Evolutionary conservation across 148 eudicot genomes (phyloP), one percentile per base, ranked within the genome.

Genomic region (Camellia japonica): DNA sequence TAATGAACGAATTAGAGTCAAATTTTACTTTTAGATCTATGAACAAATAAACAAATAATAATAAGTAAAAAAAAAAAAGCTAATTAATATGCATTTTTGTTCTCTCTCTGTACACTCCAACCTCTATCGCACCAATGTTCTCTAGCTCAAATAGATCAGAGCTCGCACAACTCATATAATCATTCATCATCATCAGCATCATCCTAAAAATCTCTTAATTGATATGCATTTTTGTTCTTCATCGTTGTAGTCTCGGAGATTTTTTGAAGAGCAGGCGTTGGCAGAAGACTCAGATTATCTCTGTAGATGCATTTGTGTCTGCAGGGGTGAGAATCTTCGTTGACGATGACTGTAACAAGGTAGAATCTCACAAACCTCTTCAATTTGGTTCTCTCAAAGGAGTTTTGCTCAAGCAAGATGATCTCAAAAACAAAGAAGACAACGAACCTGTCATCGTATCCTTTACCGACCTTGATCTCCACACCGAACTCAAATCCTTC

Each of bases 361-460:
- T 80, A 83, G 56, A 88, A 90, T 20, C 93, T 74, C 0, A 90
- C 91, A 4, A 90, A 86, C 58, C 88, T 78, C 74, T 90, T 91
- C 38, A 0, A 30, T 30, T 30, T 30, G n/a, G 85, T 68, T 65
- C 79, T 30, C 38, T 30, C 38, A 86, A 62, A 56, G 87, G 86
- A 41, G 85, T 71, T 78, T 88, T 91, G 83, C 85, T 90, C 68
- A 90, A 75, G 77, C 93, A 90, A 8, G 94, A 89, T 6, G 95
- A 90, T 70, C 89, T 82, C 3, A 91, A 88, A 7, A 84, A 87
- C n/a, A 87, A 82, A 14, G 87, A 84, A 41, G 88, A 82, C 6
- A 88, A 82, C 0, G 88, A 86, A 47, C 84, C 86, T 0, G 85
- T 79, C 1, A 83, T 69, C 15, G 84, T 52, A 13, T 85, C 90